Base-by-base conservation (phyloP, 1,284 basidiomycete genomes). In the Peniophora sp. region DNA sequence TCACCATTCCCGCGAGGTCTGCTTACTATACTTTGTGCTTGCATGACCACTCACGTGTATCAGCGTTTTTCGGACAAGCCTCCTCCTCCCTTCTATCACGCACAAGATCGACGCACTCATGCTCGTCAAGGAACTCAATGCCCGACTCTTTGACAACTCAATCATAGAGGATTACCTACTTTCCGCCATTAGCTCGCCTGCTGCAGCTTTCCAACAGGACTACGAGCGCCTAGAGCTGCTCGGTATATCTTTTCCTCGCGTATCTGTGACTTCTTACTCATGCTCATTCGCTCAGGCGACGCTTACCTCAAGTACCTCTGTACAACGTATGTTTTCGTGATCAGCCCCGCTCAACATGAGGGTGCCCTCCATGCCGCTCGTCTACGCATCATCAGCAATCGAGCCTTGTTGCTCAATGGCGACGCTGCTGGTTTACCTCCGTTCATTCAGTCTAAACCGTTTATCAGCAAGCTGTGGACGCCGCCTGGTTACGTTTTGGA, bases 171-270 rank as follows among this genome's bases (percentile, higher is more conserved):
- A 74, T 18, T 68, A 79, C 20, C 68, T 92, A 47, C 74, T 81
- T 47, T 69, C 73, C 39, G 86, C 90, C 9, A 68, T 90, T 35
- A 81, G 80, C 52, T 69, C 87, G 0, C 83, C 84, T 17, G 79
- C 85, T 12, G 79, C 80, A 34, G 75, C 75, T 35, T 72, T 76
- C 36, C 86, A 85, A 55, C 73, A 74, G 54, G 76, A 92, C 66
- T 92, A 92, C 63, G 87, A 92, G 65, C 79, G 89, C 35, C 68
- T 91, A 35, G 89, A 92, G 62, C 71, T 91, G 48, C 73, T 92
- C 24, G 89, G 88, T 88, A 62, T 2, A 12, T 18, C 23, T 11
- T 22, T 54, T 39, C 32, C 11, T 41, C 51, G 27, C 43, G 49
- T 37, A 34, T 15, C 22, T 11, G 48, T 20, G n/a, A 17, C 51